Conservation (phyloP, 83 land plant genomes). For the Thuja plicata region DNA sequence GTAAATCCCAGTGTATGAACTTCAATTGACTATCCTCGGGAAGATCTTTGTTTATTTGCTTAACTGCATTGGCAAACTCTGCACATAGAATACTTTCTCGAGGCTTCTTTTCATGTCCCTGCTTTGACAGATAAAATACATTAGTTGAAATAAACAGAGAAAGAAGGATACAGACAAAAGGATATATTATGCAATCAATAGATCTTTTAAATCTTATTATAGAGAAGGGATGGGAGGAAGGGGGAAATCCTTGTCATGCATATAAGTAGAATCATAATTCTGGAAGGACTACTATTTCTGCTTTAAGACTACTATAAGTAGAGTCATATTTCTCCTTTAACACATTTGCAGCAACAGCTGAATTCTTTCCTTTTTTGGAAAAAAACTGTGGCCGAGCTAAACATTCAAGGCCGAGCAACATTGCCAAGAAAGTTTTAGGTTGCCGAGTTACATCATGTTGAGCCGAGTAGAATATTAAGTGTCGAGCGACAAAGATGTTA, state of each 20-base stretch:
- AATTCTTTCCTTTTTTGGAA: background rate
- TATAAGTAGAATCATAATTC: slow-evolving; percentile 2
- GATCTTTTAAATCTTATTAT: background rate
- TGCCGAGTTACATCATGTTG: too few species aligned
- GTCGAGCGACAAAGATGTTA: too few species aligned
- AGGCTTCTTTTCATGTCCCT: slow-evolving; percentile 90
- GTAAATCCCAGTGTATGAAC: slow-evolving; percentile 92
- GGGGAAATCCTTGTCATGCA: background rate
- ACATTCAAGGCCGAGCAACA: too few species aligned
- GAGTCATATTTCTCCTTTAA: background rate
- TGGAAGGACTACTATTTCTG: background rate
- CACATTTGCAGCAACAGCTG: background rate
- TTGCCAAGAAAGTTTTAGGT: too few species aligned
- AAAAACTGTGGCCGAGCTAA: too few species aligned
- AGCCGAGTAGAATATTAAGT: too few species aligned
- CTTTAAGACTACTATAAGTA: background rate
- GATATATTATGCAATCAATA: background rate
- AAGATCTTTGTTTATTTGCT: slow-evolving; percentile 59
- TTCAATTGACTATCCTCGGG: slow-evolving; percentile 64
- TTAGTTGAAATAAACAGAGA: slow-evolving; percentile 1
- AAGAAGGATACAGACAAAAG: background rate
- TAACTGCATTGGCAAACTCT: slow-evolving; percentile 87
- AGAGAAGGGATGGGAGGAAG: background rate
- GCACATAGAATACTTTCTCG: slow-evolving; percentile 85
- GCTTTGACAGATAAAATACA: slow-evolving; percentile 11